Evolutionary conservation across 2,329 filamentous ascomycete genomes (phyloP), one percentile per base, ranked within the genome.

Genomic region (Aspergillus persii): DNA sequence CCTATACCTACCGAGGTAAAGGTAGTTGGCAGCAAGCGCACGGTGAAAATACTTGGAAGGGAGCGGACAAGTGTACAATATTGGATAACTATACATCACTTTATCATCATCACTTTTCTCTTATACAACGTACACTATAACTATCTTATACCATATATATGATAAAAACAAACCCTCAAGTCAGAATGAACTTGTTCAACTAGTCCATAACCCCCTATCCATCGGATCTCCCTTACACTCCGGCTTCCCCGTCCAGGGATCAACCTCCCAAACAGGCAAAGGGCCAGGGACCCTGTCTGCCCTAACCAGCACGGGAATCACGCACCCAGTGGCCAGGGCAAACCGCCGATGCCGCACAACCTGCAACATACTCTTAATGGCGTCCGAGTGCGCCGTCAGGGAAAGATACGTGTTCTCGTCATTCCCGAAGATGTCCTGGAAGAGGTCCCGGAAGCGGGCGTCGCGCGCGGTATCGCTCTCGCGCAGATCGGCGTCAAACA

Each of bases 331-430:
- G 33, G 69, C 72, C 60, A 84, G 62, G 8, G 68, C 65, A 68
- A 84, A 84, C 31, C 65, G 53, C 8, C 79, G 72, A 70, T 84
- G 82, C 0, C 78, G 78, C 33, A 77, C 59, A 11, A 78, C 71
- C 41, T 74, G 67, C 61, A 87, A 66, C 27, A 86, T 72, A 64
- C 81, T 82, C 4, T 77, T 79, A 61, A 87, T 86, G 4, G 82
- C 81, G 0, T 84, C 84, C 1, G 83, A 86, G 69, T 88, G 86
- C 46, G 80, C 80, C 1, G 84, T 86, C 46, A 87, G 71, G 3
- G 80, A 83, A 9, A 87, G 69, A 53, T 81, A 81, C 0, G 75
- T 77, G 61, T 72, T 80, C 8, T 69, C 66, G 58, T 85, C 82
- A 26, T 71, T 69, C 0, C 65, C 65, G 58, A 86, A 85, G 15